Evolutionary conservation across 140 eudicot genomes (phyloP).

Genomic region (Cichorium intybus): DNA sequence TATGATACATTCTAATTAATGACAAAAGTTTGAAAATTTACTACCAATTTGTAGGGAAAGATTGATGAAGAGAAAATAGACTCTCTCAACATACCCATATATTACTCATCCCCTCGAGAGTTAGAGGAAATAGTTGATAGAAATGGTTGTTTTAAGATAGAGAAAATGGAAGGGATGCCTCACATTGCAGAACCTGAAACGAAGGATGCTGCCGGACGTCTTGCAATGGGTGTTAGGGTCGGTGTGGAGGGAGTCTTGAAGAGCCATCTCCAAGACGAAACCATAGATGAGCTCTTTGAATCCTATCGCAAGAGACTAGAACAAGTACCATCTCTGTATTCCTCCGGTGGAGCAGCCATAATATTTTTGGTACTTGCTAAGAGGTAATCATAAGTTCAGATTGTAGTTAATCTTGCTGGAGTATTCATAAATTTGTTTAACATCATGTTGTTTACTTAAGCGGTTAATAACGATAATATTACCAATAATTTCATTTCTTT

Average conservation of each 20-base stretch:
- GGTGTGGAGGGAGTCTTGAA: conserved; percentile 27
- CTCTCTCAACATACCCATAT: conserved; percentile 31
- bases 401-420: background rate
- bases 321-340: conserved; percentile 23
- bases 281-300: conserved; percentile 31
- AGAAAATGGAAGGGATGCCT: conserved; percentile 28
- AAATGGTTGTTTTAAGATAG: conserved; percentile 32
- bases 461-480: too few relatives aligned
- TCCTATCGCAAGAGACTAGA: conserved; percentile 23
- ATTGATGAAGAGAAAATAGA: conserved; percentile 28
- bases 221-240: conserved; percentile 28
- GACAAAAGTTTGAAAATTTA: background rate
- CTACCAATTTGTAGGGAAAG: conserved; percentile 30
- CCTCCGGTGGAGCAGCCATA: conserved; percentile 22
- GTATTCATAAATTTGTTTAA: too few relatives aligned
- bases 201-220: conserved; percentile 7
- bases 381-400: conserved; percentile 9
- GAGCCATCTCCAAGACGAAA: conserved; percentile 30
- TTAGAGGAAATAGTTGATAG: conserved; percentile 14
- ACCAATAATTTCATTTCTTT: too few relatives aligned
- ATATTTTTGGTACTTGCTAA: conserved; percentile 20
- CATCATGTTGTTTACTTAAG: too few relatives aligned
- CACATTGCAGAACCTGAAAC: conserved; percentile 29
- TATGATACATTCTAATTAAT: background rate
- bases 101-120: conserved; percentile 28